phyloP scores from a whole-genome alignment of 1,284 basidiomycete species.

The Veloboletus limbatus region DNA sequence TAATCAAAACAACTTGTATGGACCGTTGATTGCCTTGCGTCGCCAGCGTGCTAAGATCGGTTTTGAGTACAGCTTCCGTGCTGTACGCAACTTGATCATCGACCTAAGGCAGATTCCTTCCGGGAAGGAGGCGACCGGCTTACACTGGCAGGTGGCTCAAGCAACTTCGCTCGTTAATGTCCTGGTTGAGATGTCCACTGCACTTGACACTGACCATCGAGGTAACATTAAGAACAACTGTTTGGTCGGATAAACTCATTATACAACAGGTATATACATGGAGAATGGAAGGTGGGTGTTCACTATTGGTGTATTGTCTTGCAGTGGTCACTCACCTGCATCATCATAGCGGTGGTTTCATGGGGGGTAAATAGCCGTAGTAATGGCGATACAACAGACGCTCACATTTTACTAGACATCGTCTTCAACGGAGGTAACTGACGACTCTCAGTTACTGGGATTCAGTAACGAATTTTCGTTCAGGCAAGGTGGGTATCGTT shows the following conservation, averaged over 20 bases:
- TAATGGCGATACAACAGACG: not conserved
- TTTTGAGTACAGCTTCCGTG: slow-evolving; percentile 35
- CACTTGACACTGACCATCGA: slow-evolving; percentile 43
- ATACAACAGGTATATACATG: slow-evolving; percentile 43
- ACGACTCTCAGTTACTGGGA: not conserved
- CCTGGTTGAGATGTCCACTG: slow-evolving; percentile 48
- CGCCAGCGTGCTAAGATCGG: not conserved
- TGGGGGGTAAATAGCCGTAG: slow-evolving; percentile 40
- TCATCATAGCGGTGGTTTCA: slow-evolving; percentile 48
- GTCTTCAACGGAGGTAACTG: slow-evolving; percentile 45
- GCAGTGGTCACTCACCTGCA: not conserved
- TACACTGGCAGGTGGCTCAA: slow-evolving; percentile 80
- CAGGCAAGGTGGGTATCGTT: slow-evolving; percentile 42
- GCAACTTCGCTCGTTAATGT: slow-evolving; percentile 66
- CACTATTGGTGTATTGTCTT: slow-evolving; percentile 34
- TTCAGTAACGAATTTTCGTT: not conserved
- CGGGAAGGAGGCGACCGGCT: slow-evolving; percentile 50
- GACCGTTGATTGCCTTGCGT: not conserved
- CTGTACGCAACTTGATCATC: slow-evolving; percentile 48
- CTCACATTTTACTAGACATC: slow-evolving; percentile 38
- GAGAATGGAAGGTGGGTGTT: slow-evolving; percentile 58
- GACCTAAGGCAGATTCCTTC: slow-evolving; percentile 51
- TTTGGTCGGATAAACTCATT: not conserved
- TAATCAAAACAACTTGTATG: slow-evolving; percentile 52
- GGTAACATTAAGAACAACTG: slow-evolving; percentile 26